Percentiles rank a stretch among this genome's conserved stretches.
Evolutionary conservation across 1,284 basidiomycete species (phyloP).

Genomic region (Sanguinoderma infundibulare): DNA sequence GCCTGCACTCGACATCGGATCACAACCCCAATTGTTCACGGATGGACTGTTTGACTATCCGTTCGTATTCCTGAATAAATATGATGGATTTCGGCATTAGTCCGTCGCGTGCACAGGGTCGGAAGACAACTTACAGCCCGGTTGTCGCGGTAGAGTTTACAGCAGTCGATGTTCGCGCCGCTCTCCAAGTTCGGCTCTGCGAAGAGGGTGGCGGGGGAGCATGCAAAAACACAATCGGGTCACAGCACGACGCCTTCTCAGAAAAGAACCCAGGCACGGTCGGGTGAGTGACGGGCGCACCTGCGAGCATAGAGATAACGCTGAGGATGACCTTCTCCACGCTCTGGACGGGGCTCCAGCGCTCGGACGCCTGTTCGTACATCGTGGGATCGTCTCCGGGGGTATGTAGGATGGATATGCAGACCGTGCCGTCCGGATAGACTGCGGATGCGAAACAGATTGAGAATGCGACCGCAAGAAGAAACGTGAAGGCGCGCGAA

Average conservation of each 20-base stretch:
- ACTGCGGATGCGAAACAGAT: constrained; percentile 46
- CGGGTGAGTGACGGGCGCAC: constrained; percentile 44
- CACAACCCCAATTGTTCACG: constrained; percentile 74
- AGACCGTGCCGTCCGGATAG: constrained; percentile 94
- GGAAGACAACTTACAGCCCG: constrained; percentile 45
- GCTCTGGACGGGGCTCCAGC: constrained; percentile 98
- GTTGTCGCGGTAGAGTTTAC: constrained; percentile 93
- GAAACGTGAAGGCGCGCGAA: background rate
- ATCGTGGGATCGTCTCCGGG: constrained; percentile 94
- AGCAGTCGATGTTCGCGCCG: constrained; percentile 97
- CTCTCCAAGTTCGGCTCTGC: constrained; percentile 98
- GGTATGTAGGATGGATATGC: constrained; percentile 98
- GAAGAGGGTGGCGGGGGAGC: constrained; percentile 1
- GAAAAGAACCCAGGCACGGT: background rate
- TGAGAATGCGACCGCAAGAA: background rate
- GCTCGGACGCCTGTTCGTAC: constrained; percentile 94
- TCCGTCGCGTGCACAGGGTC: background rate
- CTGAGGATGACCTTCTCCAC: constrained; percentile 96
- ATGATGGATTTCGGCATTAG: background rate
- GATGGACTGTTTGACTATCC: constrained; percentile 70
- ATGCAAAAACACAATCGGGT: background rate
- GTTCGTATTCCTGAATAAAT: constrained; percentile 67
- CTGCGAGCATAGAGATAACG: constrained; percentile 98
- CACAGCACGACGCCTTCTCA: constrained; percentile 1
- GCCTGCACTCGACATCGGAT: constrained; percentile 15